Conservation (phyloP, 257 asterid genomes). For the Catharanthus roseus region DNA sequence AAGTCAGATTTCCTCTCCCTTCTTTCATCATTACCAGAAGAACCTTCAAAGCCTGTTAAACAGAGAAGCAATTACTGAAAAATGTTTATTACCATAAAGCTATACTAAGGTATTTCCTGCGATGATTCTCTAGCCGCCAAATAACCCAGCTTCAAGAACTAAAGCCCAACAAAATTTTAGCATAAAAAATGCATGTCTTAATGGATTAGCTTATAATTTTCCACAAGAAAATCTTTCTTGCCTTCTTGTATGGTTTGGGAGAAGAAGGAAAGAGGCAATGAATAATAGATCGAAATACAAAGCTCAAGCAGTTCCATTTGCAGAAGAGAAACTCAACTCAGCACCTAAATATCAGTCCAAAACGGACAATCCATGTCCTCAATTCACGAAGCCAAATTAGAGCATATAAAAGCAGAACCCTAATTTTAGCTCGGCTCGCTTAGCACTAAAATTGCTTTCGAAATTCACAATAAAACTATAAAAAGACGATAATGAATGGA, state of each 20-base stretch:
- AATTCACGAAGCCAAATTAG: not conserved
- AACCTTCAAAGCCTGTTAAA: constrained; percentile 81
- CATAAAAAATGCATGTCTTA: not conserved
- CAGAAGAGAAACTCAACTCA: not conserved
- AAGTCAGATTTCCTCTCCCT: constrained; percentile 87
- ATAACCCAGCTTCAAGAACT: not conserved
- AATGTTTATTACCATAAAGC: not conserved
- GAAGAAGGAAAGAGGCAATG: not conserved
- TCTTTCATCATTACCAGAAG: constrained; percentile 79
- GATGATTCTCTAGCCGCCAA: not conserved
- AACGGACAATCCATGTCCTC: not conserved
- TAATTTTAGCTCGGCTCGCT: not conserved
- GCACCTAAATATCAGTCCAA: not conserved
- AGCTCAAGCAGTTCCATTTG: not conserved
- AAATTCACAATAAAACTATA: not conserved
- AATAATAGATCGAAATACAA: not conserved
- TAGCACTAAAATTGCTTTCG: not conserved
- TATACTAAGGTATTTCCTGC: not conserved
- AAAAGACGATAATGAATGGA: not conserved
- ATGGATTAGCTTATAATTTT: not conserved
- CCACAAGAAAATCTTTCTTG: not conserved
- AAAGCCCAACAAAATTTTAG: not conserved
- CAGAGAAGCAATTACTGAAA: not conserved
- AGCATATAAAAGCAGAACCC: not conserved
- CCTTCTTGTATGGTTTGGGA: not conserved